phyloP scores from a whole-genome alignment of 306 rosid species.

The Quercus agrifolia region DNA sequence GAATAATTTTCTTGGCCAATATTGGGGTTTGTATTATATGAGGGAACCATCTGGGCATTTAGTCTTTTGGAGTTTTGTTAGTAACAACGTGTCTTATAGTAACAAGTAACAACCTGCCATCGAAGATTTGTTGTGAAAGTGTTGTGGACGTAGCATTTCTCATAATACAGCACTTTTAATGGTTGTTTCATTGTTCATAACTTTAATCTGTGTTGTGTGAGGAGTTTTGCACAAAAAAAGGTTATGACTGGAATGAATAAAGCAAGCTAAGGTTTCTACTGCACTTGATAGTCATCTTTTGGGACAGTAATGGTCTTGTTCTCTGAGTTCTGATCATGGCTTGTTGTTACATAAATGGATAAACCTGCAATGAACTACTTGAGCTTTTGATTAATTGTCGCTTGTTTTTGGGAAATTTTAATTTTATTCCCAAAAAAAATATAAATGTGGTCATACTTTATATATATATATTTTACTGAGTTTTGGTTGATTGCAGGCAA shows the following conservation, averaged over 20 bases:
- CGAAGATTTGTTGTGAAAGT: no score
- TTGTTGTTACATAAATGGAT: neutral
- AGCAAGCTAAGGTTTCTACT: neutral
- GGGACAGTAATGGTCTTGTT: neutral
- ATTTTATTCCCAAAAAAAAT: neutral
- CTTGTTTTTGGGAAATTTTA: neutral
- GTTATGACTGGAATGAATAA: neutral
- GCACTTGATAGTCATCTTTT: neutral
- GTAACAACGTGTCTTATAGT: no score
- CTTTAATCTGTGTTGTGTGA: neutral
- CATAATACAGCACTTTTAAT: no score
- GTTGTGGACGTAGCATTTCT: no score
- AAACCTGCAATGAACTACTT: neutral
- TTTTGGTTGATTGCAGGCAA: conserved; percentile 55
- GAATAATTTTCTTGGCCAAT: no score
- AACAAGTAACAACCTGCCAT: no score
- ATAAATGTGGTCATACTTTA: no score
- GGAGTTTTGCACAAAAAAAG: neutral
- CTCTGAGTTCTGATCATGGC: neutral
- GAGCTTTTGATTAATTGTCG: neutral
- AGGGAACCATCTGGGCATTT: no score
- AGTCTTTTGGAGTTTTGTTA: no score
- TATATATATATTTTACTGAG: neutral
- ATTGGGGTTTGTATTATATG: no score
- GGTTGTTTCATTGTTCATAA: neutral